Evolutionary conservation across 208 protist genomes (phyloP).

Genomic region (Trypanosoma cruzi): DNA sequence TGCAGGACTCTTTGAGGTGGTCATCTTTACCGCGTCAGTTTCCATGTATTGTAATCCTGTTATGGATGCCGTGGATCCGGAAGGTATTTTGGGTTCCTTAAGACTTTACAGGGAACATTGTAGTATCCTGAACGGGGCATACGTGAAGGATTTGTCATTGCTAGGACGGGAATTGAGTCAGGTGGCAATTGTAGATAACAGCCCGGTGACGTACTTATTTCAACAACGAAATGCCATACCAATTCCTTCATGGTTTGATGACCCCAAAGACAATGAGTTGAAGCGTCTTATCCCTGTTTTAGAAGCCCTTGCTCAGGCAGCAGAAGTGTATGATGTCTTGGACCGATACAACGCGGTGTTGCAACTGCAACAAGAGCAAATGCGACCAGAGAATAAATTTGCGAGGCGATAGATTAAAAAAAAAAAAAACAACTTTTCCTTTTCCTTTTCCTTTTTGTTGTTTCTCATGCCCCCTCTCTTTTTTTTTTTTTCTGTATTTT

Average conservation of each 20-base stretch:
- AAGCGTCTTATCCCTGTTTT: slow-evolving; percentile 74
- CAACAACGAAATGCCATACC: slow-evolving; percentile 92
- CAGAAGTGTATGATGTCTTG: slow-evolving; percentile 78
- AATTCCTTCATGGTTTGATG: slow-evolving; percentile 90
- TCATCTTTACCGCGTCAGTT: slow-evolving; percentile 90
- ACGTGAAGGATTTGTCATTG: slow-evolving; percentile 89
- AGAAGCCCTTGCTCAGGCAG: slow-evolving; percentile 62
- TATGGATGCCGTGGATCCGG: slow-evolving; percentile 73
- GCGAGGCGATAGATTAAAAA: too few species aligned
- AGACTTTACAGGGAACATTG: slow-evolving; percentile 89
- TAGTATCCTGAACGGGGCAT: slow-evolving; percentile 74
- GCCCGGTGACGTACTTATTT: slow-evolving; percentile 90
- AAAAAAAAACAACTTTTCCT: not conserved
- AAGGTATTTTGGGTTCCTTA: slow-evolving; percentile 55
- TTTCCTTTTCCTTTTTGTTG: slow-evolving; percentile 15
- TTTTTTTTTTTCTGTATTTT: slow-evolving; percentile 7
- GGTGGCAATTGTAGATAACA: slow-evolving; percentile 90
- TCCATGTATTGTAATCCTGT: slow-evolving; percentile 82
- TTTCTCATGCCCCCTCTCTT: slow-evolving; percentile 2
- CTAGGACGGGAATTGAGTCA: slow-evolving; percentile 79
- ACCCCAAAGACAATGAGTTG: slow-evolving; percentile 71
- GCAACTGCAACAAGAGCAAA: slow-evolving; percentile 60
- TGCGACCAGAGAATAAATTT: slow-evolving; percentile 4
- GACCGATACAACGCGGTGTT: slow-evolving; percentile 84
- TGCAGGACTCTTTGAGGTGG: slow-evolving; percentile 80